Base-by-base conservation (phyloP, 2,329 filamentous ascomycete genomes). In the Aspergillus tubingensis region DNA sequence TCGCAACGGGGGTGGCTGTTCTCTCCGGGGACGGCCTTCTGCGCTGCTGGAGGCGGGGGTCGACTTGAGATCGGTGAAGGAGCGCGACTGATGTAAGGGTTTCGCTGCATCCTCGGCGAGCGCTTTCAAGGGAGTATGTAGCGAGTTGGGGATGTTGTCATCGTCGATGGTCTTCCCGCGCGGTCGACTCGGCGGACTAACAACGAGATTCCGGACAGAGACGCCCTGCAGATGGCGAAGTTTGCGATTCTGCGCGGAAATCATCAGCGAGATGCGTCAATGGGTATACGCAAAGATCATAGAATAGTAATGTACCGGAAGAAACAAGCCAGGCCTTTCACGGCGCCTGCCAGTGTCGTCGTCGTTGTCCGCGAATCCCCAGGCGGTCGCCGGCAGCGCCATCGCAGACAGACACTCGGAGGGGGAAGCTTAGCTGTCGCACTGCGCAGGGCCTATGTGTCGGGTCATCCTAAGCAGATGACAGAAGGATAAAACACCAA, bases 161-260 rank as follows among this genome's bases (percentile, higher is more conserved):
- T 89, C 93, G 77, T 94, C 91, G 70, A 90, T 88, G 41, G 91
- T 89, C 75, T 83, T 85, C 13, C 81, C 79, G 55, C 82, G 82
- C 39, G 73, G 65, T 61, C 83, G 79, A 70, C 79, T 79, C 65
- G 80, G 79, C 60, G 81, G 81, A 23, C 81, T 81, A 66, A 96
- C 88, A 63, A 87, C 88, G 47, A 97, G 82, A 75, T 97, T 97
- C 60, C 94, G 91, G 54, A 97, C 80, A 58, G 91, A 94, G 68
- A 98, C 86, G 67, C 91, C 92, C 69, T 91, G 88, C 4, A 97
- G 84, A 80, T 97, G 93, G 57, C 94, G 88, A 56, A 98, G 83
- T 75, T 90, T 92, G 74, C 92, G 91, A 75, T 96, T 97, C 83
- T 95, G 68, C 3, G 11, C 23, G 15, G 10, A 25, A 44, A 19